Conservation (phyloP, 495 filamentous ascomycete genomes). For the Bacidia rubella region DNA sequence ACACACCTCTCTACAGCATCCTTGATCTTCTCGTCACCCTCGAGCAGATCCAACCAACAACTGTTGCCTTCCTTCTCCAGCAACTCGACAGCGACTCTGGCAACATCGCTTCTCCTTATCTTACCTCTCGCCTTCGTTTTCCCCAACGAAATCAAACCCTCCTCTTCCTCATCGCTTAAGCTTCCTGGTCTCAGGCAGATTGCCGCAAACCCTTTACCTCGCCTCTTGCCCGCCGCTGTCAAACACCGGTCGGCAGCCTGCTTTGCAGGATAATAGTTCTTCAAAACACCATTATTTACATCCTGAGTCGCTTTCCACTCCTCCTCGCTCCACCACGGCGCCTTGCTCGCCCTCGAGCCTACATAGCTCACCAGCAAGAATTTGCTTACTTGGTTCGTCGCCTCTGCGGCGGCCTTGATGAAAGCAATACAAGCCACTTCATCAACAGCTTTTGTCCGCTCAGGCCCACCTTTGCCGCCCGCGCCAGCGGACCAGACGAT, state of each 20-base stretch:
- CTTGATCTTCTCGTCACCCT: slow-evolving; percentile 43
- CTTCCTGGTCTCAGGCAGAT: slow-evolving; percentile 57
- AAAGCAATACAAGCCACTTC: slow-evolving; percentile 57
- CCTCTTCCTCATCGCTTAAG: slow-evolving; percentile 45
- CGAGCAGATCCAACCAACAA: slow-evolving; percentile 45
- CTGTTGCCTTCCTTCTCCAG: slow-evolving; percentile 37
- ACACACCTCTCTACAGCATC: slow-evolving; percentile 53
- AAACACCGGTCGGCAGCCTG: slow-evolving; percentile 60
- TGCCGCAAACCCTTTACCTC: slow-evolving; percentile 38
- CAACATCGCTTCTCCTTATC: slow-evolving; percentile 56
- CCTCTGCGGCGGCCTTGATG: slow-evolving; percentile 51
- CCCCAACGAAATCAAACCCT: slow-evolving; percentile 50
- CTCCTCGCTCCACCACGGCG: slow-evolving; percentile 55
- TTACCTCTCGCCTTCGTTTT: slow-evolving; percentile 41
- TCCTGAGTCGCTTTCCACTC: slow-evolving; percentile 38
- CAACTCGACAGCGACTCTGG: slow-evolving; percentile 50
- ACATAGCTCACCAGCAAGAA: slow-evolving; percentile 65
- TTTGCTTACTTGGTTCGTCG: slow-evolving; percentile 45
- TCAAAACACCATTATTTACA: slow-evolving; percentile 40
- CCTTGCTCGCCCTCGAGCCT: slow-evolving; percentile 40
- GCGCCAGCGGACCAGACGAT: slow-evolving; percentile 75
- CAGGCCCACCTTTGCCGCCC: slow-evolving; percentile 59
- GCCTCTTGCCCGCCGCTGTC: slow-evolving; percentile 38
- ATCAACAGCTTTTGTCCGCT: slow-evolving; percentile 49
- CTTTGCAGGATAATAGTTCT: slow-evolving; percentile 62